These are phyloP conservation scores for Daldinia caldariorum DNA, from an alignment of 495 filamentous ascomycete genomes.

Conservation along the genomic window DNA sequence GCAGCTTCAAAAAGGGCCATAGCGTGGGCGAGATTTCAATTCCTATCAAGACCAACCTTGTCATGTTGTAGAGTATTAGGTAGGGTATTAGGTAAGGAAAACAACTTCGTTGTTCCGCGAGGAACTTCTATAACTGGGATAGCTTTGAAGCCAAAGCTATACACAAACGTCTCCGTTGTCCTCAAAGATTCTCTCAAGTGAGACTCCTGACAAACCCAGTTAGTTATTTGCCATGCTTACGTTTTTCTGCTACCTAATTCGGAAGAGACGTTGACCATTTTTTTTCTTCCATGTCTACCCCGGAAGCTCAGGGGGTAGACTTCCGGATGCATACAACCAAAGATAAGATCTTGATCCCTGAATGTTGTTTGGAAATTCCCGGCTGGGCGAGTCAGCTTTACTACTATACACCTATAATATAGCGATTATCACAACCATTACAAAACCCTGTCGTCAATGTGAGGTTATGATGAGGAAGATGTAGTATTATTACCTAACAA, in stretches of 20 bases:
- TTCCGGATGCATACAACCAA: conserved; percentile 1
- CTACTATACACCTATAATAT: background rate
- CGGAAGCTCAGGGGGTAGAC: background rate
- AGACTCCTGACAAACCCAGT: background rate
- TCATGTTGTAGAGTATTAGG: too few species aligned
- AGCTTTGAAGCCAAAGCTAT: too few species aligned
- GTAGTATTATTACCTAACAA: background rate
- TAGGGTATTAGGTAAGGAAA: too few species aligned
- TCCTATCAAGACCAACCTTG: too few species aligned
- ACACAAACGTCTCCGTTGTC: too few species aligned
- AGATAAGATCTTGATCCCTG: conserved; percentile 19
- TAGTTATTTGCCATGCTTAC: background rate
- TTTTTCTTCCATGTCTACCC: background rate
- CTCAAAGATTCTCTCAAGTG: too few species aligned
- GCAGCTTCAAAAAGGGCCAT: background rate
- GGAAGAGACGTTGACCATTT: background rate
- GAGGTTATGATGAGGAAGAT: background rate
- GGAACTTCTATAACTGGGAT: too few species aligned
- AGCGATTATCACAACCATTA: background rate
- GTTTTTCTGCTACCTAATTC: background rate
- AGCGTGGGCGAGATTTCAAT: background rate
- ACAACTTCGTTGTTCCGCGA: too few species aligned
- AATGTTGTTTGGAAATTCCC: background rate
- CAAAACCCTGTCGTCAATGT: background rate
- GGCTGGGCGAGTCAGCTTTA: conserved; percentile 15